phyloP scores from a whole-genome alignment of 805 yeast genomes.

The Schwanniomyces pseudopolymorphus region DNA sequence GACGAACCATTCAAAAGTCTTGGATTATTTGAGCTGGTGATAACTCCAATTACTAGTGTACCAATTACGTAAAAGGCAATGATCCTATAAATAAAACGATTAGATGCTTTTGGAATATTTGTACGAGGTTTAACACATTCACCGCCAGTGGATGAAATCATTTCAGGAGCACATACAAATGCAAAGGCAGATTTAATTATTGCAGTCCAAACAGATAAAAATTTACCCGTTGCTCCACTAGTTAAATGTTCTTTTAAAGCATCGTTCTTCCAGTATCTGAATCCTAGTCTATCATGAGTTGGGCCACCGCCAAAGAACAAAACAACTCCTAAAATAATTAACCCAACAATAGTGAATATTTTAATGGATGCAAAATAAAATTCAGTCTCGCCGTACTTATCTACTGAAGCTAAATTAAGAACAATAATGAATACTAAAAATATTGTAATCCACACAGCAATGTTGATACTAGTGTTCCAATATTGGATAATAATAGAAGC shows the following conservation, averaged over 20 bases:
- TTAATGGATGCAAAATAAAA: constrained; percentile 18
- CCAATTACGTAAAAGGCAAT: constrained; percentile 23
- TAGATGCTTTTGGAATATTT: constrained; percentile 59
- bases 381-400: constrained; percentile 22
- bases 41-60: constrained; percentile 19
- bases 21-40: constrained; percentile 16
- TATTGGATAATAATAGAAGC: constrained; percentile 18
- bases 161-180: constrained; percentile 58
- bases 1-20: constrained; percentile 14
- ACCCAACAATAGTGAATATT: constrained; percentile 16
- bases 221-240: constrained; percentile 55
- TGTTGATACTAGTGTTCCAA: constrained; percentile 29
- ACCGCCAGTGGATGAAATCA: constrained; percentile 27
- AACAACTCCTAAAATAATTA: constrained; percentile 18
- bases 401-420: constrained; percentile 16
- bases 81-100: constrained; percentile 50
- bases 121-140: constrained; percentile 60
- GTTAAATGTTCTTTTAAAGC: constrained; percentile 15
- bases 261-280: constrained; percentile 23
- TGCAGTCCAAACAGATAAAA: constrained; percentile 59
- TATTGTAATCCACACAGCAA: constrained; percentile 46
- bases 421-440: constrained; percentile 24
- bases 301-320: constrained; percentile 20
- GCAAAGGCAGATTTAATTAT: constrained; percentile 62
- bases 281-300: constrained; percentile 18